These are phyloP conservation scores for Stephania japonica DNA, from an alignment of 164 flowering plant genomes.

Conservation along the genomic window DNA sequence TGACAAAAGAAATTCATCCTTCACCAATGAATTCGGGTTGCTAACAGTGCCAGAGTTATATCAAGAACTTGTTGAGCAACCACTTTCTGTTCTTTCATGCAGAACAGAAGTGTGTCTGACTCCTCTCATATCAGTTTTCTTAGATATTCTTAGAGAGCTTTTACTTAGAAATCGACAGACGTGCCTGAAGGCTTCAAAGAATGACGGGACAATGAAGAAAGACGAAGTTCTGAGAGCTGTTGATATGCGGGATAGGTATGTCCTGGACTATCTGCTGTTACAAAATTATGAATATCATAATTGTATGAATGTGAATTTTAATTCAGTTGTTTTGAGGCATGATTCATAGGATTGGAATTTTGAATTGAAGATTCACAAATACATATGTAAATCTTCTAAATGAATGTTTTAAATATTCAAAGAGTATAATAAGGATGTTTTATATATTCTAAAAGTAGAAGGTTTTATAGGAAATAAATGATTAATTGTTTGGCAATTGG, in stretches of 20 bases:
- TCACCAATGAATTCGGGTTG: neutral
- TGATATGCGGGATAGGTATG: conserved; percentile 15
- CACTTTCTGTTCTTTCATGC: conserved; percentile 10
- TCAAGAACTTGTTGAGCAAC: conserved; percentile 13
- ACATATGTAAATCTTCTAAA: too few relatives aligned
- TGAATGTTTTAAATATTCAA: too few relatives aligned
- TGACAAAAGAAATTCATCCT: neutral
- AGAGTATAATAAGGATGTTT: too few relatives aligned
- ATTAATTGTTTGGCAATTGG: too few relatives aligned
- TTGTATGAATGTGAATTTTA: too few relatives aligned
- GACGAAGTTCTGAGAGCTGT: conserved; percentile 8
- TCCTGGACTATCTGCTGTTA: neutral
- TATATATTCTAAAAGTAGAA: too few relatives aligned
- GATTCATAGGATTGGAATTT: too few relatives aligned
- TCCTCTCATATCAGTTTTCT: conserved; percentile 9
- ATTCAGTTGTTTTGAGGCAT: too few relatives aligned
- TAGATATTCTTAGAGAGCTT: conserved; percentile 11
- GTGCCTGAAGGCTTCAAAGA: conserved; percentile 8
- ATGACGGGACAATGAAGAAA: conserved; percentile 5
- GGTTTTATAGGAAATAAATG: too few relatives aligned
- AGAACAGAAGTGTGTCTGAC: conserved; percentile 8
- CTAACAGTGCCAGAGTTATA: conserved; percentile 3
- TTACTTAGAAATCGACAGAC: conserved; percentile 10
- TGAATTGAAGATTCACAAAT: too few relatives aligned
- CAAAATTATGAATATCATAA: too few relatives aligned